Percentiles rank a stretch among this genome's conserved stretches.
Evolutionary conservation across 176 grass and related monocot species (phyloP).

Genomic region (sorghum (Sorghum bicolor)): Sorghum_bicolor_NCBIv3 NC_012878.2:53341501-53342000

Average conservation of each 20-base stretch:
- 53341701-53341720: not conserved
- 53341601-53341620: too few species aligned
- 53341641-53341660: not conserved
- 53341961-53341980: not conserved
- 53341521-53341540: not conserved
- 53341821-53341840: not conserved
- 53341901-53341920: not conserved
- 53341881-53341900: not conserved
- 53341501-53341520: not conserved
- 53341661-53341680: not conserved
- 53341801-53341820: not conserved
- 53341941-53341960: not conserved
- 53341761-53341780: not conserved
- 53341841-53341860: not conserved
- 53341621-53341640: accelerated
- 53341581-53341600: not conserved
- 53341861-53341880: not conserved
- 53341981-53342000: not conserved
- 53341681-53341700: not conserved
- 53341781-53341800: not conserved
- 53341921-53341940: not conserved
- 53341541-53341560: not conserved
- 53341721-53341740: not conserved
- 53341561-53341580: not conserved
- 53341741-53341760: not conserved